phyloP scores from a whole-genome alignment of 768 basidiomycete species.

The Pholiota microspora region DNA sequence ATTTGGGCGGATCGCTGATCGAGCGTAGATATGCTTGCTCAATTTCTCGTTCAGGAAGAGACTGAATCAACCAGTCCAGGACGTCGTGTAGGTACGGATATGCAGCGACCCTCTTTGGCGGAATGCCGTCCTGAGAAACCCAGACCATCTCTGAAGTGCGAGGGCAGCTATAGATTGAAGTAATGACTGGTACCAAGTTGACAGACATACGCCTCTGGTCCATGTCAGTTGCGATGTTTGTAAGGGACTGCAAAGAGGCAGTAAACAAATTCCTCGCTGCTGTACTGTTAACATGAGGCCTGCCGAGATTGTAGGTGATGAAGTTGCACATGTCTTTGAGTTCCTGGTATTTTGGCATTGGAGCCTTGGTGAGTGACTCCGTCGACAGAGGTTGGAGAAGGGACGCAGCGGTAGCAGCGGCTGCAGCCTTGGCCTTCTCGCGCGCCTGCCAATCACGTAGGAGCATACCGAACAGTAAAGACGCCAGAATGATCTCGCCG shows the following conservation, averaged over 20 bases:
- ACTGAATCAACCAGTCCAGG: constrained; percentile 36
- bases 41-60: constrained; percentile 24
- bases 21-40: constrained; percentile 1
- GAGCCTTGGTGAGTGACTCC: background rate
- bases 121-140: constrained; percentile 26
- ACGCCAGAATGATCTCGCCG: constrained; percentile 77
- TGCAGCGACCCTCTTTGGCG: constrained; percentile 32
- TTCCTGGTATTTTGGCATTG: background rate
- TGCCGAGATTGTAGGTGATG: constrained; percentile 14
- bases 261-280: constrained; percentile 10
- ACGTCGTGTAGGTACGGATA: constrained; percentile 49
- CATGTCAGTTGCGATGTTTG: constrained; percentile 52
- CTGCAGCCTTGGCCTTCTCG: constrained; percentile 18
- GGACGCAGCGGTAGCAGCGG: constrained; percentile 1
- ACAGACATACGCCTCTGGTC: constrained; percentile 46
- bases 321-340: constrained; percentile 11
- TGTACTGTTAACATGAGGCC: constrained; percentile 10
- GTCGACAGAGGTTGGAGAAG: constrained; percentile 6
- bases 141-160: constrained; percentile 37
- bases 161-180: constrained; percentile 45
- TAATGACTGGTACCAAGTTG: constrained; percentile 43
- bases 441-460: constrained; percentile 61
- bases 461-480: constrained; percentile 63
- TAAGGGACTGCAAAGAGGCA: constrained; percentile 57
- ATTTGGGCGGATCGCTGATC: no score